Percentiles rank a stretch among this genome's conserved stretches.
phyloP scores from a whole-genome alignment of 1,139 yeast genomes.

The Protomyces inundatus region DNA sequence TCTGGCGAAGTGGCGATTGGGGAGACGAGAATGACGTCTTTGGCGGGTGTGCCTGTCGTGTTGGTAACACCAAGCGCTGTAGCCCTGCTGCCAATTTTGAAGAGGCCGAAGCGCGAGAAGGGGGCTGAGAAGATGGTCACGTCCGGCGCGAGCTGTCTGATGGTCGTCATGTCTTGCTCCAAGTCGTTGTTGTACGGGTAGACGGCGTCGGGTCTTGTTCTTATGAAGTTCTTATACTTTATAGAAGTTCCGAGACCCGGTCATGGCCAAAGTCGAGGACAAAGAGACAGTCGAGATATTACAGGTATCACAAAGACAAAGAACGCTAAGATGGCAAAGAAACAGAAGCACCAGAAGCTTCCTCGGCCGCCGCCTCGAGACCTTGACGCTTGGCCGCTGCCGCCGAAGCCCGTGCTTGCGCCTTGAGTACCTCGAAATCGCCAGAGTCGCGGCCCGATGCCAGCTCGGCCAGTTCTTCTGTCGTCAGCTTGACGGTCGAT shows the following conservation, averaged over 20 bases:
- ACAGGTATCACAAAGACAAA: neutral
- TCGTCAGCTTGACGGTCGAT: constrained; percentile 7
- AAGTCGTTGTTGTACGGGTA: neutral
- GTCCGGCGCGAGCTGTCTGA: constrained; percentile 16
- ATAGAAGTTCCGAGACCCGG: neutral
- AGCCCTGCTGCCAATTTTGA: constrained; percentile 60
- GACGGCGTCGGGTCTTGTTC: neutral
- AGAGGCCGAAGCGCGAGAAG: constrained; percentile 39
- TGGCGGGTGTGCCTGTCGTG: constrained; percentile 26
- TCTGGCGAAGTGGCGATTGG: constrained; percentile 47
- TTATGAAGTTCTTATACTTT: no score
- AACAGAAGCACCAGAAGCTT: neutral
- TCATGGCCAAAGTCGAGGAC: neutral
- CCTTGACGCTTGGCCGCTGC: neutral
- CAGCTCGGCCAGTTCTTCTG: constrained; percentile 33
- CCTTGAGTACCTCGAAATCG: constrained; percentile 1
- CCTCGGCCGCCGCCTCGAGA: neutral
- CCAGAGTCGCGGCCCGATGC: constrained; percentile 30
- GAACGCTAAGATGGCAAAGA: neutral
- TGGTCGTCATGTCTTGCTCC: constrained; percentile 10
- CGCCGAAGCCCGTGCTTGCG: neutral
- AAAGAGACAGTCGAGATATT: neutral
- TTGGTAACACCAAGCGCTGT: constrained; percentile 45
- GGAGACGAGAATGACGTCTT: constrained; percentile 47
- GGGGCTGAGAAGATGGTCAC: constrained; percentile 32